Base-by-base conservation (phyloP, 495 filamentous ascomycete species). In the Hypoxylon fragiforme region DNA sequence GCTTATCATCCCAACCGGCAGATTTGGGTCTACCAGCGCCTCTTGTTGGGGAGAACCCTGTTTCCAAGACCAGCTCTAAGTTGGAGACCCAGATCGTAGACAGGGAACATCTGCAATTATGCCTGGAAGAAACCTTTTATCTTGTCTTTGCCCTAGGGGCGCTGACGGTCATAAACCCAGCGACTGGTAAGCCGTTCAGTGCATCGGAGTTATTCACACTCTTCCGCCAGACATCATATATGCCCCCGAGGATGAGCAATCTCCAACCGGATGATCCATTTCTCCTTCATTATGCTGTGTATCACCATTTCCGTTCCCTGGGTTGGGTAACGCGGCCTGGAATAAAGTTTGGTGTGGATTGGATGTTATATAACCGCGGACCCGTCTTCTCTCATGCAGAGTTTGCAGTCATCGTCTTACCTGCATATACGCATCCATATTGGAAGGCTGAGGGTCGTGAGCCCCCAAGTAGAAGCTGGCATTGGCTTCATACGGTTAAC, bases 241-340 rank as follows among this genome's bases (percentile, higher is more conserved):
- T 87, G 50, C 88, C 91, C 44, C 75, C 83, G 22, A 76, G 59
- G 45, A 40, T 60, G 9, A 50, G 63, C 4, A 55, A 64, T 39
- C 67, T 82, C 18, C 71, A 77, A 45, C 81, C 85, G 0, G 88
- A 95, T 71, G 89, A 95, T 60, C 82, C 87, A 0, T 97, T 99
- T 71, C 74, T 96, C 36, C 65, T 94, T 16, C 84, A 87, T 26
- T 99, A 97, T 65, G 82, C 83, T 22, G 88, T 87, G 11, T 99
- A 96, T 64, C 94, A 99, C 63, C 94, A 99, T 69, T 99, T 94
- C 73, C 89, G 94, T 18, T 95, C 91, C 5, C 79, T 97, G 0
- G 94, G 94, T 38, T 99, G 94, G 94, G 89, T 96, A n/a, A 84
- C 92, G 0, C 87, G 95, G 13, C 83, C 88, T 18, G 94, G 95